Evolutionary conservation across 148 eudicot species (phyloP), one percentile per base, ranked within the genome.

Genomic region (Spergularia bocconei): DNA sequence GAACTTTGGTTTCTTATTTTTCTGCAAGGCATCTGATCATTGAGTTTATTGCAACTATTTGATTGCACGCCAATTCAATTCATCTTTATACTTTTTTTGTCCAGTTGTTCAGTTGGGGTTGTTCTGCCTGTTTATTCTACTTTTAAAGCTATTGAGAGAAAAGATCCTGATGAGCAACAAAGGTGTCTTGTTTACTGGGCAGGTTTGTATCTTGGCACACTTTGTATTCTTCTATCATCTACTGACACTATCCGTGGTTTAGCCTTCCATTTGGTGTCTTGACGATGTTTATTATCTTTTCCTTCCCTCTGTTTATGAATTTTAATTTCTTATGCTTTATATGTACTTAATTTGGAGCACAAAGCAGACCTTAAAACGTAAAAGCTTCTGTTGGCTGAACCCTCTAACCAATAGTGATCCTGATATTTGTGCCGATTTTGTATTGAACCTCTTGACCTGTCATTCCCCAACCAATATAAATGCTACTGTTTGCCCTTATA

Each of bases 161-260:
- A 80, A 78, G 83, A 95, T 84, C 87, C 80, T 72, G 82, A 81
- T 79, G 98, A 96, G 72, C 96, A 91, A 79, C 91, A 86, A 10
- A 92, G 70, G 76, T 89, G 91, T 86, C 98, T 96, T 72, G 36
- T 89, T 62, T 96, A 96, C 71, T 96, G 99, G 99, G 93, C 99
- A 87, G 99, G 99, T 95, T 74, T 75, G 91, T 67, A 50, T 41
- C 61, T 41, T 61, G 52, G 55, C 77, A 19, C 14, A 4, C 44
- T 55, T 36, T 50, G 71, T 60, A 63, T 70, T 20, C 23, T 33
- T 29, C 1, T 29, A 16, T 7, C 7, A 2, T 53, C 8, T 50
- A 9, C 4, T 25, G 10, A 7, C 55, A 17, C 20, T 12, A 9
- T 4, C 19, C 69, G 7, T 65, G 52, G 7, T 38, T 65, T 19